A percentile compares a stretch with the other conserved stretches of the same genome.
Conservation (phyloP, 306 rosid genomes). For the Hippophae gyantsensis region DNA sequence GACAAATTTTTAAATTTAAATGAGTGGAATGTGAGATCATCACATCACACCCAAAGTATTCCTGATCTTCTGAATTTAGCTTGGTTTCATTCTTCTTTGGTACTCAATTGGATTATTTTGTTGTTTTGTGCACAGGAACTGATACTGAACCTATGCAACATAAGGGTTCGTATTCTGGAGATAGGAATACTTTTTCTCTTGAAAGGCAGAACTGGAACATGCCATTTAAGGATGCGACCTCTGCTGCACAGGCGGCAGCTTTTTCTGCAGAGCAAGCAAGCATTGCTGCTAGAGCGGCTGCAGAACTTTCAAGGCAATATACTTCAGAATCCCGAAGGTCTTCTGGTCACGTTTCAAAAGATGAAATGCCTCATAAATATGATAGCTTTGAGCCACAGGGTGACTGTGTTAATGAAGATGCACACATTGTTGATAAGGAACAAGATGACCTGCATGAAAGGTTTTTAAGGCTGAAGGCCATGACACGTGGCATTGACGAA, state of each 20-base stretch:
- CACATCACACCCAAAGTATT: slow-evolving; percentile 21
- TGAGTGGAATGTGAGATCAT: slow-evolving; percentile 28
- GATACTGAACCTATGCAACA: slow-evolving; percentile 26
- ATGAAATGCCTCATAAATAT: slow-evolving; percentile 30
- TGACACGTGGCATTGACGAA: slow-evolving; percentile 19
- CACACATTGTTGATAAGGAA: slow-evolving; percentile 18
- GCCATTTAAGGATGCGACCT: slow-evolving; percentile 87
- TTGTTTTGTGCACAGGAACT: slow-evolving; percentile 29
- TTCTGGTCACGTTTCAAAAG: slow-evolving; percentile 20
- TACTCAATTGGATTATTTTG: slow-evolving; percentile 9
- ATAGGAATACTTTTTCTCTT: slow-evolving; percentile 26
- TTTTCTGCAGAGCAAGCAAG: slow-evolving; percentile 92
- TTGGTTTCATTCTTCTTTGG: background rate
- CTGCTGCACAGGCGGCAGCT: slow-evolving; percentile 97
- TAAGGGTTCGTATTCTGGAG: slow-evolving; percentile 37
- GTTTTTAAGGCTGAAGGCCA: slow-evolving; percentile 17
- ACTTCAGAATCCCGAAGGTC: slow-evolving; percentile 38
- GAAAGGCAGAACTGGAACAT: slow-evolving; percentile 49
- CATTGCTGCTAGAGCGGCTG: slow-evolving; percentile 98
- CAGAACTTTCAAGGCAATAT: slow-evolving; percentile 73
- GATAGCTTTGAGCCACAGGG: slow-evolving; percentile 19
- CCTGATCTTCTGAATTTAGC: background rate
- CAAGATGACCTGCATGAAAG: slow-evolving; percentile 26
- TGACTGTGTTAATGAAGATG: slow-evolving; percentile 31
- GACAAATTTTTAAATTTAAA: slow-evolving; percentile 21